Evolutionary conservation across 345 rosid genomes (phyloP), one percentile per base, ranked within the genome.

Genomic region (Salix suchowensis): DNA sequence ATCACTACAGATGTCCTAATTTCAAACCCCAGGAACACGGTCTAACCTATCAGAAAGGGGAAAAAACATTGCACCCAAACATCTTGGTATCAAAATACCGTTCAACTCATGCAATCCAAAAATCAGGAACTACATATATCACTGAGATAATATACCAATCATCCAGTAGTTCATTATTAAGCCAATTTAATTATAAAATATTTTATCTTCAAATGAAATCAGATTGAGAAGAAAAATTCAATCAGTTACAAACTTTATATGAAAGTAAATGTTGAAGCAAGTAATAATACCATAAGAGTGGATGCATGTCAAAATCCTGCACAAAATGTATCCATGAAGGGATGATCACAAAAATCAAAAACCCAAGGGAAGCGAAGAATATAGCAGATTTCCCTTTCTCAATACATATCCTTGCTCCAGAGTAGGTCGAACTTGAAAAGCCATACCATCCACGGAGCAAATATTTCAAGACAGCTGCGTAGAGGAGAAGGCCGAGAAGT

Each of bases 241-340:
- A 23, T 2, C 16, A n/a, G 67, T 28, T 23, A 48, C 37, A 52
- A 34, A 18, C 13, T 28, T 21, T 28, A 65, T 24, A 61, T 32
- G 52, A 6, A 40, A 67, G 70, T 65, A 30, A 66, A 78, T 64
- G 58, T 67, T 42, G 12, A 16, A 15, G 18, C 69, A 62, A 46
- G 44, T 40, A 40, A 40, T 46, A 70, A 74, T 93, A 96, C 98
- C 99, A 92, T 80, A 91, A 79, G 16, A 88, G 46, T 65, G 98
- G 99, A 85, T 96, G 99, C 68, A 78, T 84, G 62, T 87, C 74
- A 88, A 96, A 96, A 76, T 90, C 85, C 30, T 84, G 92, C 73
- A 92, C 93, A 77, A 89, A 85, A 80, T 90, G 91, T 91, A 93
- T 96, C 99, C 98, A 93, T 36, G 86, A 86, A 39, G 98, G 99